phyloP scores from a whole-genome alignment of 495 filamentous ascomycete genomes.

The Barbatosphaeria neglecta region DNA sequence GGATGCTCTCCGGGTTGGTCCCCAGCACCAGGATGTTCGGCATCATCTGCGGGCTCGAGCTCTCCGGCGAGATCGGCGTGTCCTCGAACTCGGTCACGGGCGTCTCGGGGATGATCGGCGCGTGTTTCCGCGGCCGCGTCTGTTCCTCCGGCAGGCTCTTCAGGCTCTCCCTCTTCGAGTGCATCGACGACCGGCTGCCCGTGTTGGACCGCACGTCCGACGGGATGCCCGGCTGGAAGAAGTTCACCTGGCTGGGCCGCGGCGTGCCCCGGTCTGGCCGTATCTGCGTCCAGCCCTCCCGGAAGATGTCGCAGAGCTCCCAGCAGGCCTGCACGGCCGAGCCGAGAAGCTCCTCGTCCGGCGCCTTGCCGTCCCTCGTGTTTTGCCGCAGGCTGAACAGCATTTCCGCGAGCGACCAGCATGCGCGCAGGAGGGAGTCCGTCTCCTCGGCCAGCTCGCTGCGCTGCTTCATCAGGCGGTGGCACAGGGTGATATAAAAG shows the following conservation, averaged over 20 bases:
- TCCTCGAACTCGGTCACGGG: constrained; percentile 92
- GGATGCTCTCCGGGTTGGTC: constrained; percentile 15
- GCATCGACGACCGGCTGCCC: constrained; percentile 30
- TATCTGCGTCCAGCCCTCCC: constrained; percentile 85
- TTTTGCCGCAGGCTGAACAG: constrained; percentile 84
- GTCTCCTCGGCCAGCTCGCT: constrained; percentile 65
- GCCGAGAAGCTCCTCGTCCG: constrained; percentile 73
- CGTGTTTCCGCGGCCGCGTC: constrained; percentile 16
- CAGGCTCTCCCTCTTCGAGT: constrained; percentile 32
- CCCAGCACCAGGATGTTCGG: constrained; percentile 83
- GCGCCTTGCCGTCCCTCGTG: constrained; percentile 54
- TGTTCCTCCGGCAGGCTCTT: constrained; percentile 22
- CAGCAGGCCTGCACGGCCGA: constrained; percentile 88
- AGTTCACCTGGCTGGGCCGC: constrained; percentile 65
- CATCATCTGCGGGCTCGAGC: constrained; percentile 50
- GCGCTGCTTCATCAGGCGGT: constrained; percentile 87
- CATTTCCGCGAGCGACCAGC: constrained; percentile 89
- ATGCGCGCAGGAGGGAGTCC: constrained; percentile 71
- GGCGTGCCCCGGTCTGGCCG: constrained; percentile 81
- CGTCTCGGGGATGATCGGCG: constrained; percentile 55
- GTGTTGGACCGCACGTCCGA: constrained; percentile 21
- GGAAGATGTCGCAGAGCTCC: constrained; percentile 89
- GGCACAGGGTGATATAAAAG: constrained; percentile 87
- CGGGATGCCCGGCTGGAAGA: constrained; percentile 30
- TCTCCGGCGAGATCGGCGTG: constrained; percentile 63